Conservation (phyloP, 176 grass and related monocot genomes). For the Cenchrus purpureus region DNA sequence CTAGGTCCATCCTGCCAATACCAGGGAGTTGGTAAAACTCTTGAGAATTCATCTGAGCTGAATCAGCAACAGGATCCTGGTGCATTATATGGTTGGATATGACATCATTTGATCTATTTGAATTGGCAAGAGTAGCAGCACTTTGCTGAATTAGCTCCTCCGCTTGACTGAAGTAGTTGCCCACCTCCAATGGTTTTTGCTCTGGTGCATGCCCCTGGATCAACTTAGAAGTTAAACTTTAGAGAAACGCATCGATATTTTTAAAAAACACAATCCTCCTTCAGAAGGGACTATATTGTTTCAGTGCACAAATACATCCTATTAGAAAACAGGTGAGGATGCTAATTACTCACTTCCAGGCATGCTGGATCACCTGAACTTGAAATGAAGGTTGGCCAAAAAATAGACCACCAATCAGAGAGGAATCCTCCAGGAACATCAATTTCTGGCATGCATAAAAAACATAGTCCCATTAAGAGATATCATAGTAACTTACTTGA, state of each 20-base stretch:
- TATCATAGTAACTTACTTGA: not conserved
- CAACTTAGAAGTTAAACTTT: not conserved
- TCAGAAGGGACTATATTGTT: not conserved
- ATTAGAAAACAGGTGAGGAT: not conserved
- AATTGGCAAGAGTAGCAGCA: not conserved
- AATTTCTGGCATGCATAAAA: not conserved
- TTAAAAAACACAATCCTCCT: not conserved
- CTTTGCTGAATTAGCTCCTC: slow-evolving; percentile 1
- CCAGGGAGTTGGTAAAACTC: not conserved
- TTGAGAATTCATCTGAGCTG: slow-evolving; percentile 9
- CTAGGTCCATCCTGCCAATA: not conserved
- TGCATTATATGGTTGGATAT: not conserved
- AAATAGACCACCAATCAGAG: slow-evolving; percentile 35
- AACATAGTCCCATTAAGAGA: not conserved
- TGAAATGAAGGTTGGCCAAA: not conserved
- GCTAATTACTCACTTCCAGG: slow-evolving; percentile 1
- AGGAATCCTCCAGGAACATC: slow-evolving; percentile 2
- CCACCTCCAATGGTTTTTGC: not conserved
- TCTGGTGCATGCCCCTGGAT: slow-evolving; percentile 1
- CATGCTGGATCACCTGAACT: not conserved
- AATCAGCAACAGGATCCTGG: not conserved
- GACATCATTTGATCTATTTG: not conserved
- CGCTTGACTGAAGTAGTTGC: not conserved
- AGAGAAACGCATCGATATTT: not conserved
- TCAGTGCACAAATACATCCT: not conserved